These are phyloP conservation scores for Huntiella decipiens DNA, from an alignment of 2,329 filamentous ascomycete species.

Conservation along the genomic window DNA sequence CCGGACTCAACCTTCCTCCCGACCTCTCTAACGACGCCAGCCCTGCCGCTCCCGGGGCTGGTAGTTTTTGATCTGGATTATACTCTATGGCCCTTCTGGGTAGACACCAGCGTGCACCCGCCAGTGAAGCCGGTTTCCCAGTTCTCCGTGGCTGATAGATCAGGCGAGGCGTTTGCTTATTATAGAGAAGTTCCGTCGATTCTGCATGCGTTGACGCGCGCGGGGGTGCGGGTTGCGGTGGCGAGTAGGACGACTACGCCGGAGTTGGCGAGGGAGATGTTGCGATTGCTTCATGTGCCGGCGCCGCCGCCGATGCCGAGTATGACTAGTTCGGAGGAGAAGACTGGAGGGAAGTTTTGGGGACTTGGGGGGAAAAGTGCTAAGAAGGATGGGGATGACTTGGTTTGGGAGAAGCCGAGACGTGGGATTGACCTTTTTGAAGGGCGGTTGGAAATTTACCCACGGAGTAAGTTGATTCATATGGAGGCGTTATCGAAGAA, in stretches of 20 bases:
- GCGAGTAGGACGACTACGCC: conserved; percentile 70
- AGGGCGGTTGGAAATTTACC: conserved; percentile 44
- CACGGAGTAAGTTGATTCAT: conserved; percentile 68
- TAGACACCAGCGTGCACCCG: conserved; percentile 73
- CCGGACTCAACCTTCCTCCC: conserved; percentile 18
- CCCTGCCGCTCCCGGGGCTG: conserved; percentile 55
- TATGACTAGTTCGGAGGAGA: conserved; percentile 6
- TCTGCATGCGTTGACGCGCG: conserved; percentile 36
- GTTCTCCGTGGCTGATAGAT: conserved; percentile 29
- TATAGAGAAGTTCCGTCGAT: conserved; percentile 51
- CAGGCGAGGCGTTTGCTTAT: conserved; percentile 50
- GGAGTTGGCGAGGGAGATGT: conserved; percentile 60
- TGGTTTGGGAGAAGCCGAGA: conserved; percentile 18
- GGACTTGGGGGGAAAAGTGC: conserved; percentile 12
- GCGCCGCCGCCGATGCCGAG: conserved; percentile 16
- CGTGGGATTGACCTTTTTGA: conserved; percentile 41
- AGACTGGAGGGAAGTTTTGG: background rate
- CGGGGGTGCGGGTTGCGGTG: conserved; percentile 40
- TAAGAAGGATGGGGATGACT: conserved; percentile 13
- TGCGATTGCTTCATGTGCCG: conserved; percentile 50
- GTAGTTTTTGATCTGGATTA: conserved; percentile 95
- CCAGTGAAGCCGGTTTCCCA: conserved; percentile 38
- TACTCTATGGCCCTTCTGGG: conserved; percentile 98
- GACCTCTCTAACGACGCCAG: conserved; percentile 28
- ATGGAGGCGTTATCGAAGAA: conserved; percentile 55